A percentile compares a stretch with the other conserved stretches of the same genome.
Conservation (phyloP, 306 rosid species). For the Dryas alaskensis region DNA sequence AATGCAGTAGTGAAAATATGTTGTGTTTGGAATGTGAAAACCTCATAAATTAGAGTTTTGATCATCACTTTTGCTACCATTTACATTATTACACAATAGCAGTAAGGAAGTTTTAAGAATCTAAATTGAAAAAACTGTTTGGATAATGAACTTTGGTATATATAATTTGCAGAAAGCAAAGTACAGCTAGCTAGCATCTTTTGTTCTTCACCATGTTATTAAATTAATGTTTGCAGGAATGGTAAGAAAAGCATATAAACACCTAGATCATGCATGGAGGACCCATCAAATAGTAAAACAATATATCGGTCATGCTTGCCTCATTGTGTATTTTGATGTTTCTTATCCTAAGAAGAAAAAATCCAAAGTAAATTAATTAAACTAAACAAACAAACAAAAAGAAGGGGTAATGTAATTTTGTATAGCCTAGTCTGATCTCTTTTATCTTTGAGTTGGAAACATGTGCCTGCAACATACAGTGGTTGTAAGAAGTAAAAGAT, state of each 20-base stretch:
- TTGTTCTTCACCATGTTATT: constrained; percentile 4
- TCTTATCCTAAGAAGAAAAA: not conserved
- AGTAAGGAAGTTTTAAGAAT: not conserved
- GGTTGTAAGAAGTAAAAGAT: constrained; percentile 59
- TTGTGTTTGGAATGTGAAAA: too few species aligned
- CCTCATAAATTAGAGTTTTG: too few species aligned
- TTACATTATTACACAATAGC: too few species aligned
- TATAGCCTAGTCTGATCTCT: not conserved
- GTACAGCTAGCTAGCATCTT: constrained; percentile 3
- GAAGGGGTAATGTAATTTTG: not conserved
- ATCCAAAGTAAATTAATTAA: not conserved
- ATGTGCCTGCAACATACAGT: constrained; percentile 56
- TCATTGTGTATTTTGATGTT: not conserved
- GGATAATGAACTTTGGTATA: constrained; percentile 22
- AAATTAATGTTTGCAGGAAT: constrained; percentile 1
- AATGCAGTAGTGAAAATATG: too few species aligned
- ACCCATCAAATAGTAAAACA: constrained; percentile 41
- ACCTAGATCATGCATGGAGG: constrained; percentile 39
- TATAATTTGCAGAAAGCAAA: constrained; percentile 29
- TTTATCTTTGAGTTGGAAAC: constrained; percentile 44
- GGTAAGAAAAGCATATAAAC: constrained; percentile 18
- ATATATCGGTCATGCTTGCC: constrained; percentile 19
- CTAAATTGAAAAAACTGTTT: not conserved
- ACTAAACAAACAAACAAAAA: not conserved
- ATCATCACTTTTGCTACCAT: too few species aligned